phyloP scores from a whole-genome alignment of 2,329 filamentous ascomycete genomes.

The Xylariaceae sp. region DNA sequence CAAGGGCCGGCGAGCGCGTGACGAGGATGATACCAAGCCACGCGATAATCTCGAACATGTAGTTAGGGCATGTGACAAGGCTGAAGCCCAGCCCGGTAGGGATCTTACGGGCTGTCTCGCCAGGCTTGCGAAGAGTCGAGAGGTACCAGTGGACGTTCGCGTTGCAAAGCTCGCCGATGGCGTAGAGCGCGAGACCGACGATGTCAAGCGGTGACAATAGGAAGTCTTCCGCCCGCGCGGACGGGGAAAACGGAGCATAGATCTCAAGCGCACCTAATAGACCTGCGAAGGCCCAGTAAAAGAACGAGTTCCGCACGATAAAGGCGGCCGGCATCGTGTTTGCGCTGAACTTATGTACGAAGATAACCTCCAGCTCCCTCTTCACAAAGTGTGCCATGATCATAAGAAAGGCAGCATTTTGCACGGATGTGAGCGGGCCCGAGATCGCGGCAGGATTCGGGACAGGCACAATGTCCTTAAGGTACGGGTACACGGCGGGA shows the following conservation, averaged over 20 bases:
- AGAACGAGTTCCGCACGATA: constrained; percentile 89
- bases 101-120: constrained; percentile 82
- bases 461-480: constrained; percentile 40
- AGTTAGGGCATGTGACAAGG: constrained; percentile 92
- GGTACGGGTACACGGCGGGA: constrained; percentile 40
- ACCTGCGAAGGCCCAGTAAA: constrained; percentile 88
- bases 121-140: constrained; percentile 67
- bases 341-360: constrained; percentile 89
- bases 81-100: constrained; percentile 79
- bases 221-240: constrained; percentile 48
- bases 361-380: constrained; percentile 90
- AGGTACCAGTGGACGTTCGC: constrained; percentile 74
- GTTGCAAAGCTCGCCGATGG: constrained; percentile 75
- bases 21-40: constrained; percentile 81
- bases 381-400: constrained; percentile 84
- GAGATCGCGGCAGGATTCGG: constrained; percentile 25
- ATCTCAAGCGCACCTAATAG: constrained; percentile 77
- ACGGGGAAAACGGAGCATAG: constrained; percentile 68
- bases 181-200: constrained; percentile 63
- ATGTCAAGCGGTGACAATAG: constrained; percentile 47
- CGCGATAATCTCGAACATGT: constrained; percentile 83
- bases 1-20: constrained; percentile 71
- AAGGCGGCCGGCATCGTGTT: constrained; percentile 89
- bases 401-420: constrained; percentile 68
- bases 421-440: constrained; percentile 55